Evolutionary conservation across 805 yeast species (phyloP).

Genomic region (Wickerhamiella vanderwaltii): DNA sequence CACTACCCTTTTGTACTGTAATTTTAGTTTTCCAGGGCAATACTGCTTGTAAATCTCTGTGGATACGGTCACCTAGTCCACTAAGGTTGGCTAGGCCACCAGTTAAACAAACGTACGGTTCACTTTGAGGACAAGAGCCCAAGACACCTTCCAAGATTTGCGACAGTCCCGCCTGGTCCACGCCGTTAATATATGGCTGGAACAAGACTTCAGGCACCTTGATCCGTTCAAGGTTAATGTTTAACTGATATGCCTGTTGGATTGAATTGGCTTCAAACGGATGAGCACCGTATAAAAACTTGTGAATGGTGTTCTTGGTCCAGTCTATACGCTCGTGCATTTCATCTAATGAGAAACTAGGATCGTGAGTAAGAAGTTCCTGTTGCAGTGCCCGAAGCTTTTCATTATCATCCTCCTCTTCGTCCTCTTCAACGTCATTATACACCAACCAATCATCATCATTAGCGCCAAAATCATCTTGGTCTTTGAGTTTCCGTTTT

Average conservation of each 20-base stretch:
- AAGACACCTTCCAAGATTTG: conserved; percentile 61
- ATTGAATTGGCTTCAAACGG: conserved; percentile 70
- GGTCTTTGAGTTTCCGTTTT: conserved; percentile 35
- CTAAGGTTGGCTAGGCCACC: conserved; percentile 71
- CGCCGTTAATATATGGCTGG: conserved; percentile 87
- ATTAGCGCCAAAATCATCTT: conserved; percentile 90
- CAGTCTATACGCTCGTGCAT: conserved; percentile 78
- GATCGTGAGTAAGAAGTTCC: conserved; percentile 68
- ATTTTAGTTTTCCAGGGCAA: conserved; percentile 59
- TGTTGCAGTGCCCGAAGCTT: conserved; percentile 43
- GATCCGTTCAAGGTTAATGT: conserved; percentile 79
- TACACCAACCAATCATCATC: conserved; percentile 94
- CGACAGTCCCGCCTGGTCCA: conserved; percentile 88
- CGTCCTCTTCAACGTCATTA: conserved; percentile 47
- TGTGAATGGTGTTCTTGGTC: conserved; percentile 66
- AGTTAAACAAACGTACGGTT: conserved; percentile 59
- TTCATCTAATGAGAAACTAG: conserved; percentile 74
- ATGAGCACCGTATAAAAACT: conserved; percentile 81
- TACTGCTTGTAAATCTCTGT: conserved; percentile 52
- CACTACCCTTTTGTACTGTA: conserved; percentile 47
- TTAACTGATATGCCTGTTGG: conserved; percentile 84
- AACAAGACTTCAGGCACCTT: conserved; percentile 85
- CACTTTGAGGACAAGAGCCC: conserved; percentile 23
- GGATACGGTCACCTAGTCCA: conserved; percentile 57
- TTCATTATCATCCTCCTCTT: conserved; percentile 55